phyloP scores from a whole-genome alignment of 345 rosid genomes.

The Moringa oleifera region DNA sequence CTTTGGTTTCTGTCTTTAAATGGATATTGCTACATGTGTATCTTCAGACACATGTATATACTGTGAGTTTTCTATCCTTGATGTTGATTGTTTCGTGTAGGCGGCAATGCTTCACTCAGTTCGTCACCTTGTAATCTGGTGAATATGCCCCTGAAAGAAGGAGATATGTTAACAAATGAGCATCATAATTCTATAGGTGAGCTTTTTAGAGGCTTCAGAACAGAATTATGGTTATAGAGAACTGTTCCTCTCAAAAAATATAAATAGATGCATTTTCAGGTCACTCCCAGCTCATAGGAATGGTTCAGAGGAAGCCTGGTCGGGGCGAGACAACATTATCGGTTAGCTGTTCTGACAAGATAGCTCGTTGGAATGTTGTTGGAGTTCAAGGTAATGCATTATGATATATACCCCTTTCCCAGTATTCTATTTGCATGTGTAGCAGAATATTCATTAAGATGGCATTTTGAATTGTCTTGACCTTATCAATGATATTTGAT shows the following conservation, averaged over 20 bases:
- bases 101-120: constrained; percentile 58
- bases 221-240: constrained; percentile 17
- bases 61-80: neutral
- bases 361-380: constrained; percentile 82
- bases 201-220: constrained; percentile 13
- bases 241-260: neutral
- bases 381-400: constrained; percentile 71
- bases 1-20: neutral
- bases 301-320: constrained; percentile 90
- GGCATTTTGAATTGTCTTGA: neutral
- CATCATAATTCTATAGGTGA: constrained; percentile 11
- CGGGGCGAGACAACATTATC: constrained; percentile 90
- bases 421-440: neutral
- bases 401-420: constrained; percentile 1
- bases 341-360: constrained; percentile 90
- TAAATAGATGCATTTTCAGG: constrained; percentile 33
- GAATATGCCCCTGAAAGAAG: constrained; percentile 29
- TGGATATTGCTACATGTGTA: neutral
- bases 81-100: constrained; percentile 25
- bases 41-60: neutral
- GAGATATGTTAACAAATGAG: constrained; percentile 11
- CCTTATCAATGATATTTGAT: neutral
- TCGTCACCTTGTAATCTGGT: constrained; percentile 27
- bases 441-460: too few relatives aligned
- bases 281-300: constrained; percentile 30